Evolutionary conservation across 164 flowering plant genomes (phyloP), one percentile per base, ranked within the genome.

Genomic region (Buxus sempervirens): DNA sequence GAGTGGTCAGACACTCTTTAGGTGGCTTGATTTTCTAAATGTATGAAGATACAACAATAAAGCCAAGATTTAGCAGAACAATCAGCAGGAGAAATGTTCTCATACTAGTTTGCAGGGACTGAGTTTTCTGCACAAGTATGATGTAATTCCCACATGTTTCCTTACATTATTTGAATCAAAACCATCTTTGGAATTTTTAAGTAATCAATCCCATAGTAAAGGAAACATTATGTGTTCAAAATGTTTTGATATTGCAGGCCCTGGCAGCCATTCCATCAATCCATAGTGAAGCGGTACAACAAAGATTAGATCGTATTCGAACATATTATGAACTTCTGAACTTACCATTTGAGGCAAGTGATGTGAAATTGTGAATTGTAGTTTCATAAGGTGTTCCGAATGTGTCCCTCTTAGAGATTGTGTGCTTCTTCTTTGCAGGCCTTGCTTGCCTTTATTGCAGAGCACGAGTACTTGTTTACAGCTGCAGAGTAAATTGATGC

Each of bases 241-340:
- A 41, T 28, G 16, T 32, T 25, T 27, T 42, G 48, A 63, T 49
- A 60, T 74, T 77, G 28, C 82, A 93, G 99, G 97, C 98, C 23
- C 79, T 96, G 54, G 96, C 97, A 71, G 99, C 97, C 41, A 86
- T 96, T 71, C 93, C 97, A n/a, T 91, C 95, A 21, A 85, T 91
- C 56, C 86, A 90, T 63, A 84, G 90, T 75, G 98, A 96, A 61
- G 79, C 84, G 71, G 96, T 96, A 58, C 98, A 85, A 61, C 89
- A 88, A 72, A 90, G 89, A 78, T 73, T 96, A 63, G 99, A 96
- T 78, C 91, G 83, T 60, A 93, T 91, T 54, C 83, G 99, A 64
- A 96, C 92, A 51, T 96, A 93, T 68, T 93, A 83, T 77, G 99
- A 93, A 72, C 90, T 96, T 12, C 64, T 96, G 61, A 93, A 96